A percentile compares a stretch with the other conserved stretches of the same genome.
Conservation (phyloP, 108 stramenopile species). For the Nannochloropsis salina region DNA sequence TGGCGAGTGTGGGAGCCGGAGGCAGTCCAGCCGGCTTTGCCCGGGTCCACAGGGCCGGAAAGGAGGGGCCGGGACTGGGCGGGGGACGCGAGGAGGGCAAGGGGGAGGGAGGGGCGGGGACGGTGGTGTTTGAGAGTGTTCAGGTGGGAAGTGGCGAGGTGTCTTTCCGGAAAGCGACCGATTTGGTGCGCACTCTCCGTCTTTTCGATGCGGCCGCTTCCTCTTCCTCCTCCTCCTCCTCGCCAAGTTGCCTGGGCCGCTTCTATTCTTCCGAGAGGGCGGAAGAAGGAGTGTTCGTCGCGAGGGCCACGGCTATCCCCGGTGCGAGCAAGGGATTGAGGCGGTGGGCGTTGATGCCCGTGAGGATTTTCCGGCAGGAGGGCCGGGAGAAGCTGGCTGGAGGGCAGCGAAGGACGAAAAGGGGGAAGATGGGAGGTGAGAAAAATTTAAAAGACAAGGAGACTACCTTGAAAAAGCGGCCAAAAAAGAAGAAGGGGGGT, state of each 20-base stretch:
- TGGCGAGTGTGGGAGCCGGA: background rate
- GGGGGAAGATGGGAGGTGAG: too few species aligned
- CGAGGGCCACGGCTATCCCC: background rate
- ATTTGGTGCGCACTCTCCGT: slow-evolving; percentile 19
- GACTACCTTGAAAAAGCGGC: background rate
- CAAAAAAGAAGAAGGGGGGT: background rate
- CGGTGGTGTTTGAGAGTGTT: background rate
- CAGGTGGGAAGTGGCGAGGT: background rate
- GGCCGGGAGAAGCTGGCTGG: background rate
- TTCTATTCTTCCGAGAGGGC: background rate
- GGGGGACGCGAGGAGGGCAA: background rate
- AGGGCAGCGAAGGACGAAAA: background rate
- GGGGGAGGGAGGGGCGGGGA: too few species aligned
- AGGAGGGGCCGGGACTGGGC: background rate
- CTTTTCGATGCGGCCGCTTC: background rate
- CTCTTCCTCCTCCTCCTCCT: background rate
- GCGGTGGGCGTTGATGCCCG: slow-evolving; percentile 19
- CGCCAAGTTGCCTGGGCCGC: background rate
- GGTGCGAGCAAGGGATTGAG: background rate
- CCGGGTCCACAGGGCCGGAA: background rate
- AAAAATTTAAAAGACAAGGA: too few species aligned
- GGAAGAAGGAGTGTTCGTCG: background rate
- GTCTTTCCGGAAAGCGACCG: background rate
- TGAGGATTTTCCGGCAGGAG: background rate
- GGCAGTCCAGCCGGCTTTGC: background rate